These are phyloP conservation scores for Colletotrichum theobromicola DNA, from an alignment of 2,329 filamentous ascomycete species.

Conservation along the genomic window DNA sequence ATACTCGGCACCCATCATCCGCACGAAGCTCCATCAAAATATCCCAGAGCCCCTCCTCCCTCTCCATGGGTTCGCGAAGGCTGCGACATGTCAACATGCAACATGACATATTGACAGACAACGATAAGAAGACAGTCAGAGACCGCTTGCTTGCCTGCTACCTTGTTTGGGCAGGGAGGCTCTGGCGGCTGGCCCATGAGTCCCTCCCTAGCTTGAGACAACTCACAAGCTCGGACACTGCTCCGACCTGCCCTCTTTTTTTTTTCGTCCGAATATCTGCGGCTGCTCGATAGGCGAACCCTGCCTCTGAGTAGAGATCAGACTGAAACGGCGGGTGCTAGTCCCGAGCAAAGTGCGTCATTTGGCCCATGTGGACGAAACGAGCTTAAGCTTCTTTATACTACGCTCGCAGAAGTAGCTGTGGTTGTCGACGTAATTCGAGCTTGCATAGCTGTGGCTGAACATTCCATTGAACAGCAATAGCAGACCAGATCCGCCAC, in stretches of 20 bases:
- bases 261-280: background rate
- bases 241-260: background rate
- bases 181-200: background rate
- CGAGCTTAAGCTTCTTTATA: background rate
- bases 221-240: background rate
- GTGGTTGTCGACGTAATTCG: no score
- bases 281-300: background rate
- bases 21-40: background rate
- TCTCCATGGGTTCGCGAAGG: background rate
- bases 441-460: background rate
- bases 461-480: background rate
- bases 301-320: background rate
- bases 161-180: background rate
- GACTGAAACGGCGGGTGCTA: background rate
- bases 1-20: background rate
- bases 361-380: background rate
- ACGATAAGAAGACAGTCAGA: background rate
- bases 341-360: background rate
- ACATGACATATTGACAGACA: background rate
- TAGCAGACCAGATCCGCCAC: no score
- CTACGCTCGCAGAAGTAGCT: background rate
- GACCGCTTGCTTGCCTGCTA: background rate
- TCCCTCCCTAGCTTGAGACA: background rate
- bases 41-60: background rate
- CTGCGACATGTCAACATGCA: background rate